Percentiles rank a stretch among this genome's conserved stretches.
Evolutionary conservation across 2,329 filamentous ascomycete species (phyloP).

Genomic region (Trichoderma koningii): DNA sequence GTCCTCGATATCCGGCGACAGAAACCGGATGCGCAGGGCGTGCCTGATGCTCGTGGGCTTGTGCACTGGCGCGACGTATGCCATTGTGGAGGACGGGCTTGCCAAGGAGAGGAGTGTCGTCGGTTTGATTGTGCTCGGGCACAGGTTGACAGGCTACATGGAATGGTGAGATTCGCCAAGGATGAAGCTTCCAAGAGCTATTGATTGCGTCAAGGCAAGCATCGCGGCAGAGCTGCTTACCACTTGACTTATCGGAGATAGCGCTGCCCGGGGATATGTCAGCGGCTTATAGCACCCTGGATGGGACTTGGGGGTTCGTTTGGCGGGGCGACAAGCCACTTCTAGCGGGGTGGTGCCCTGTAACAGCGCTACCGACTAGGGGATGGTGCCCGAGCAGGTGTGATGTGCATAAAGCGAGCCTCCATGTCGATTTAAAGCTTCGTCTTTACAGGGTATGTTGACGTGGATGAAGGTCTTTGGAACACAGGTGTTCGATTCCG

Average conservation of each 20-base stretch:
- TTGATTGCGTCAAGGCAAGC: constrained; percentile 5
- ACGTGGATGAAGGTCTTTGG: no score
- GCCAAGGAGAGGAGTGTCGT: neutral
- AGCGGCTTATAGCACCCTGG: constrained; percentile 28
- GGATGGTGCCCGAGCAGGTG: neutral
- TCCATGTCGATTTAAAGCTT: neutral
- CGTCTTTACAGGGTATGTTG: neutral
- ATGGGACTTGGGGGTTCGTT: constrained; percentile 28
- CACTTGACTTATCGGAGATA: constrained; percentile 23
- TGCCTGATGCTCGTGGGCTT: constrained; percentile 87
- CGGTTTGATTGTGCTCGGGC: constrained; percentile 28
- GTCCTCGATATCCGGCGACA: constrained; percentile 74
- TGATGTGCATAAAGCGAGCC: neutral
- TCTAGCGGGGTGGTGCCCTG: constrained; percentile 31
- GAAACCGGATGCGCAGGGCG: constrained; percentile 77
- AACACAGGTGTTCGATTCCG: no score
- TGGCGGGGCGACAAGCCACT: constrained; percentile 25
- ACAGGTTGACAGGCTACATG: constrained; percentile 37
- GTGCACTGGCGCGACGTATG: constrained; percentile 93
- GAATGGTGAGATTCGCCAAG: constrained; percentile 24
- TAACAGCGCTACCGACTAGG: neutral
- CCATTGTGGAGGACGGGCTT: constrained; percentile 59
- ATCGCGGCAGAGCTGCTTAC: neutral
- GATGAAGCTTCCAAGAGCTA: constrained; percentile 13
- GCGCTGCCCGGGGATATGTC: constrained; percentile 31